Evolutionary conservation across 306 rosid genomes (phyloP), one percentile per base, ranked within the genome.

Genomic region (Prunus salicina): DNA sequence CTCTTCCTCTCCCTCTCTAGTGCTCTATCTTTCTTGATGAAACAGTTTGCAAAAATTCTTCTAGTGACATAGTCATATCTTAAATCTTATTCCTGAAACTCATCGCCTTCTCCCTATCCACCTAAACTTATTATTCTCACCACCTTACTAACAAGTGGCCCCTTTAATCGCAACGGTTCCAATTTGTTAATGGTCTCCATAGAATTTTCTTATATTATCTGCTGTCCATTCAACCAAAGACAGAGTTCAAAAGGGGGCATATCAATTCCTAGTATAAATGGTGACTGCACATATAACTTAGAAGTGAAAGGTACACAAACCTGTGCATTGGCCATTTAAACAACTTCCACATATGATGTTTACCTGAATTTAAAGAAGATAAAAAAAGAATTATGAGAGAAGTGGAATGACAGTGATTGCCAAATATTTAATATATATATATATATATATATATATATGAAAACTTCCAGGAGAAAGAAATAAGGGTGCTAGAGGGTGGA

Each of bases 281-380:
- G 41, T 20, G 76, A 58, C 58, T 55, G 30, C 6, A 27, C 8
- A 41, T 68, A 16, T 38, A 56, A 43, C 66, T 65, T 9, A 43
- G 34, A 45, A 68, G 51, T 18, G 69, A 81, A 69, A 47, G 50
- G 73, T 61, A 63, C 71, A 77, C 92, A 78, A 68, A 95, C 99
- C 99, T 84, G 84, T 84, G 80, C 97, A 90, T 82, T 82, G 83
- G 78, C 91, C 92, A 88, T 88, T 88, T 76, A 69, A 76, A 83
- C 99, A 95, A 69, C 78, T 81, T 85, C 99, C 97, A 70, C 99
- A 95, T 65, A 82, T 67, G 64, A 92, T 82, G 90, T 90, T 86
- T 77, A 95, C 97, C 99, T 95, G 93, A 80, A 84, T 78, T 41
- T 46, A 85, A 38, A 80, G 75, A 81, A 79, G 71, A 64, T 15